These are phyloP conservation scores for Picea sitchensis DNA, from an alignment of 75 land plant genomes.

Conservation along the genomic window DNA sequence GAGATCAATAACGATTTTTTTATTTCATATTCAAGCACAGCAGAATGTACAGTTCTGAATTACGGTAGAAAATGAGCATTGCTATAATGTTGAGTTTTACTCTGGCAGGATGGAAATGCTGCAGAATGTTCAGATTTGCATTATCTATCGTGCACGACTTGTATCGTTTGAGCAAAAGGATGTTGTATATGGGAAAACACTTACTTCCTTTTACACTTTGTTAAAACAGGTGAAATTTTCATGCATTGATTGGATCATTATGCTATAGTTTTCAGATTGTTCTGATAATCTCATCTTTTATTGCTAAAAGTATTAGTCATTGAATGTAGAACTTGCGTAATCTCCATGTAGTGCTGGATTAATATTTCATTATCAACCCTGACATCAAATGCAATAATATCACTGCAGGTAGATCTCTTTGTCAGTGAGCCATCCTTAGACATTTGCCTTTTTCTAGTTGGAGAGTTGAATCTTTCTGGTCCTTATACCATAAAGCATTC, in stretches of 20 bases:
- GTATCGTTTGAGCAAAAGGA: not conserved
- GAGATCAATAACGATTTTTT: not conserved
- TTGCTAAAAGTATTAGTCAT: not conserved
- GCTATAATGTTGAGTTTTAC: not conserved
- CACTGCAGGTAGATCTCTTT: slow-evolving; percentile 53
- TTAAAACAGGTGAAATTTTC: slow-evolving; percentile 28
- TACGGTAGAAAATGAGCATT: not conserved
- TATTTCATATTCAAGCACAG: not conserved
- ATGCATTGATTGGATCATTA: not conserved
- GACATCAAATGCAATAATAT: not conserved
- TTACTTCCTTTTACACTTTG: slow-evolving; percentile 24
- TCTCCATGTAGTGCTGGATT: not conserved
- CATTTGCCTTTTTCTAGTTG: slow-evolving; percentile 60
- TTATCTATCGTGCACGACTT: slow-evolving; percentile 28
- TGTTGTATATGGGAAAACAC: slow-evolving; percentile 9
- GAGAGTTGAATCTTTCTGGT: slow-evolving; percentile 70
- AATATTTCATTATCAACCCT: not conserved
- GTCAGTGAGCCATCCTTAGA: slow-evolving; percentile 77
- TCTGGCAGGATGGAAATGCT: slow-evolving; percentile 51
- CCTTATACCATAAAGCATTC: slow-evolving; percentile 72
- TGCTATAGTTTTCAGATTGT: not conserved
- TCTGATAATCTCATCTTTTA: not conserved
- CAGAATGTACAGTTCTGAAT: not conserved
- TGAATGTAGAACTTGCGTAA: not conserved
- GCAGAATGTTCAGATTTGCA: slow-evolving; percentile 24